These are phyloP conservation scores for Xylaria palmicola DNA, from an alignment of 495 filamentous ascomycete species.

Conservation along the genomic window DNA sequence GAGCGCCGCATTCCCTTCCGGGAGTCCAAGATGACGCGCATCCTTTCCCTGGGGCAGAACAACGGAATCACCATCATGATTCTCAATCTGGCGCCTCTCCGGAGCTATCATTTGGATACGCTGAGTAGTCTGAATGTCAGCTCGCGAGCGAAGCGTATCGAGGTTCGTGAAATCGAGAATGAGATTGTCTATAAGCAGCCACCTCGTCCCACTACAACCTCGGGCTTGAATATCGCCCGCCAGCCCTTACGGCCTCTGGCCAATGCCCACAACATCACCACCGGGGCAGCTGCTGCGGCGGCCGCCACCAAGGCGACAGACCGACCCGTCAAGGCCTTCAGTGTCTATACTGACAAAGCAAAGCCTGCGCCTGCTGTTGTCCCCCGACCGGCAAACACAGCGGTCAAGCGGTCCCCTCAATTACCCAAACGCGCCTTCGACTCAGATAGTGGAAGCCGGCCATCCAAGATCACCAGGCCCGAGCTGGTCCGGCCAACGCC, in stretches of 20 bases:
- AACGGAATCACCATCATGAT: slow-evolving; percentile 97
- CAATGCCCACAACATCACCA: slow-evolving; percentile 60
- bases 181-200: slow-evolving; percentile 79
- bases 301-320: slow-evolving; percentile 53
- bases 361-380: slow-evolving; percentile 46
- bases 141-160: slow-evolving; percentile 94
- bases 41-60: slow-evolving; percentile 90
- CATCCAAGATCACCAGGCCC: slow-evolving; percentile 45
- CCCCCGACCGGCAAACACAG: slow-evolving; percentile 32
- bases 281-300: slow-evolving; percentile 40
- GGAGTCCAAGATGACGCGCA: slow-evolving; percentile 96
- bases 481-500: slow-evolving; percentile 22
- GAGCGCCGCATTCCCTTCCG: slow-evolving; percentile 83
- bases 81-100: slow-evolving; percentile 82
- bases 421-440: slow-evolving; percentile 48
- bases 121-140: slow-evolving; percentile 92
- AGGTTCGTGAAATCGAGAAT: slow-evolving; percentile 91
- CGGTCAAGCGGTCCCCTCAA: slow-evolving; percentile 36
- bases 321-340: slow-evolving; percentile 80
- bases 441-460: slow-evolving; percentile 31
- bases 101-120: slow-evolving; percentile 90
- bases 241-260: slow-evolving; percentile 77
- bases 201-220: slow-evolving; percentile 52
- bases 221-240: slow-evolving; percentile 51
- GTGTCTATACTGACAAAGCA: slow-evolving; percentile 73